Evolutionary conservation across 768 basidiomycete species (phyloP), one percentile per base, ranked within the genome.

Genomic region (Lyophyllum semitale): DNA sequence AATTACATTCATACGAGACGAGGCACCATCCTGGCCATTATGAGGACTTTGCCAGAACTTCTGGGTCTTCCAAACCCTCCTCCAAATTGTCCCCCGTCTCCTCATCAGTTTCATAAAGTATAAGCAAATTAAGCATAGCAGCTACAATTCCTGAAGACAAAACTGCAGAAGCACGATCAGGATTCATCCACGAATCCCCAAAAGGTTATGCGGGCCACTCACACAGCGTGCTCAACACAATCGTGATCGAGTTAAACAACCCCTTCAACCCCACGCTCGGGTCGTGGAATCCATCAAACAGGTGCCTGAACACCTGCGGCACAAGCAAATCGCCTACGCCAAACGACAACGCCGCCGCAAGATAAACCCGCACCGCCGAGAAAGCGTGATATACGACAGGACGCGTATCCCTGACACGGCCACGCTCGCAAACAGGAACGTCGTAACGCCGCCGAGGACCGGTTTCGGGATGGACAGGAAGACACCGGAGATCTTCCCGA

Each of bases 401-500:
- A 93, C 88, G 22, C 88, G 82, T 26, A 89, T 48, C 29, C 92
- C 91, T 0, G 87, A 88, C 7, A 82, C 80, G 15, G 81, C 78
- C 26, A 93, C 91, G 37, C 78, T 85, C 0, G 89, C 87, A 64
- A 94, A 93, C 9, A 93, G 77, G 78, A 93, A 93, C 2, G 91
- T 93, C 11, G 91, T 95, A 3, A 93, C 90, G 2, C 91, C 91
- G 1, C 91, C 92, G 0, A 92, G 79, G 7, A 92, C 91, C 0
- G 91, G 76, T 63, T 88, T 86, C 1, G 92, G 93, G 55, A 95
- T 93, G 1, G 91, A 84, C 17, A 95, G 81, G 72, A 95, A 91
- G 40, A 93, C 83, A 0, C 91, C 91, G 2, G 91, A 87, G 40
- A 93, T 71, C 68, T 93, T 94, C 40, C 91, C 91, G 3, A 94